Conservation (phyloP, 164 flowering plant species). For the Stephania cephalantha region DNA sequence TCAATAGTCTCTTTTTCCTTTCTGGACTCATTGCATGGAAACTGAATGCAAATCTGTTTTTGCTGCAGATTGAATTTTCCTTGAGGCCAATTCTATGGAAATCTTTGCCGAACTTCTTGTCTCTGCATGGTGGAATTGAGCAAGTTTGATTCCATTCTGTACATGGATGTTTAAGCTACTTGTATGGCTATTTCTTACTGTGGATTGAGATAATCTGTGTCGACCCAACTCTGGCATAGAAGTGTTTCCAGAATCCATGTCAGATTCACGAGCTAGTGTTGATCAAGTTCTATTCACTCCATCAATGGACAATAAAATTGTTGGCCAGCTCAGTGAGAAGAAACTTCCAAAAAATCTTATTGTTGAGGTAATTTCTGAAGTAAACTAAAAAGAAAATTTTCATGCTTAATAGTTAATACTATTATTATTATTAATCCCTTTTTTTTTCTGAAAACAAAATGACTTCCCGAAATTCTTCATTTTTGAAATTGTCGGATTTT, state of each 20-base stretch:
- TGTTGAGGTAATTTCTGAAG: conserved; percentile 30
- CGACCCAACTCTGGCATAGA: background rate
- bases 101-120: background rate
- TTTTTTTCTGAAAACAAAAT: background rate
- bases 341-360: conserved; percentile 19
- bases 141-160: background rate
- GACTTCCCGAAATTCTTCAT: background rate
- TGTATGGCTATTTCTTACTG: background rate
- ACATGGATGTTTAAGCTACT: background rate
- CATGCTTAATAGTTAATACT: background rate
- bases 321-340: conserved; percentile 17
- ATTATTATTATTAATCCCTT: background rate
- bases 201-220: background rate
- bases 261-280: background rate
- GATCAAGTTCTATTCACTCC: conserved; percentile 11
- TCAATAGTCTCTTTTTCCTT: no score
- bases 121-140: background rate
- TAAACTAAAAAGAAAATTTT: conserved; percentile 3
- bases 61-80: background rate
- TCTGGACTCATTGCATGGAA: background rate
- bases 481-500: conserved; percentile 12
- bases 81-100: background rate
- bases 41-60: background rate
- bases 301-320: conserved; percentile 21
- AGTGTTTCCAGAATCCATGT: background rate